A percentile compares a stretch with the other conserved stretches of the same genome.
Conservation (phyloP, 2,329 filamentous ascomycete species). For the Fusarium begoniae region DNA sequence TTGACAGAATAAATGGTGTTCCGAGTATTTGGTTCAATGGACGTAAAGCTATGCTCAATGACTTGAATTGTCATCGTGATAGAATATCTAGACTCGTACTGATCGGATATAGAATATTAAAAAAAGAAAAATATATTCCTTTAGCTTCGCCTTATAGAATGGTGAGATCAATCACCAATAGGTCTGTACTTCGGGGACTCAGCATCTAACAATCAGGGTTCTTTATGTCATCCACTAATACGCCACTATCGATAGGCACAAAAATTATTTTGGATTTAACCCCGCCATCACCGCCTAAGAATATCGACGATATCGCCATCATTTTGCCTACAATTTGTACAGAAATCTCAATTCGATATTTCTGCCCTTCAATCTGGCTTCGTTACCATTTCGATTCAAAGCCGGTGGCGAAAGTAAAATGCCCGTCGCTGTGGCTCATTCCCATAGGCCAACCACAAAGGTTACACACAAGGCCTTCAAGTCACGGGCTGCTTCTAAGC, state of each 20-base stretch:
- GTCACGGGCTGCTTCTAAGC: constrained; percentile 88
- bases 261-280: constrained; percentile 52
- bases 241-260: constrained; percentile 50
- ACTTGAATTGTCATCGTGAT: too few species aligned
- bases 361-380: constrained; percentile 64
- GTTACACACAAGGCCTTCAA: constrained; percentile 90
- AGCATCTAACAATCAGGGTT: not conserved
- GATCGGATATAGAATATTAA: too few species aligned
- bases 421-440: constrained; percentile 78
- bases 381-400: constrained; percentile 88
- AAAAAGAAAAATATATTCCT: accelerated
- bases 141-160: accelerated
- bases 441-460: constrained; percentile 94
- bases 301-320: constrained; percentile 43
- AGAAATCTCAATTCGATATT: constrained; percentile 1
- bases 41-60: not conserved
- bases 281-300: constrained; percentile 47
- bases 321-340: constrained; percentile 21
- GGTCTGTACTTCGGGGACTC: not conserved
- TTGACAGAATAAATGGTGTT: constrained; percentile 1
- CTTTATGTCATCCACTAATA: not conserved
- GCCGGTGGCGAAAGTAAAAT: constrained; percentile 78
- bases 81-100: too few species aligned
- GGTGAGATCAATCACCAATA: not conserved
- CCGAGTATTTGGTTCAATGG: not conserved